A percentile compares a stretch with the other conserved stretches of the same genome.
These are phyloP conservation scores for Hippophae gyantsensis DNA, from an alignment of 306 rosid species.

Conservation along the genomic window DNA sequence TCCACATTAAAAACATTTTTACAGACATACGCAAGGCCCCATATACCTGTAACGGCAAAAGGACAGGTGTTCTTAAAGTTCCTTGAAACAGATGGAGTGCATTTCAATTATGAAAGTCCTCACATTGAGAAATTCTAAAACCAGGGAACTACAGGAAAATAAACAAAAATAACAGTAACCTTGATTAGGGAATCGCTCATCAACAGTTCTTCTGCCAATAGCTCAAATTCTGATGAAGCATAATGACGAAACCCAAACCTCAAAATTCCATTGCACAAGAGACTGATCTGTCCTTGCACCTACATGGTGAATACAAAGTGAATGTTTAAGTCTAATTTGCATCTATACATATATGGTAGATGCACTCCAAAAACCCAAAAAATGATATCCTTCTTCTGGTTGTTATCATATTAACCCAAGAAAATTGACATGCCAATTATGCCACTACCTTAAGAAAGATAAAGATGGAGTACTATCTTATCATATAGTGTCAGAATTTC, in stretches of 20 bases:
- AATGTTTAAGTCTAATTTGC: neutral
- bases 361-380: no score
- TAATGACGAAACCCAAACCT: slow-evolving; percentile 93
- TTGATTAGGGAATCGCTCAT: slow-evolving; percentile 91
- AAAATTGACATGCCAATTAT: no score
- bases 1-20: slow-evolving; percentile 99
- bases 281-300: slow-evolving; percentile 99
- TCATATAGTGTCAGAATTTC: no score
- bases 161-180: slow-evolving; percentile 35
- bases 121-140: neutral
- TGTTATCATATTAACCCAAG: no score
- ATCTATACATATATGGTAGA: no score
- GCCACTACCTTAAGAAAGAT: no score
- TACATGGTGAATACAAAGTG: slow-evolving; percentile 22
- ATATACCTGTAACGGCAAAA: slow-evolving; percentile 48
- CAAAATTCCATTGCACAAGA: slow-evolving; percentile 67
- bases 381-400: no score
- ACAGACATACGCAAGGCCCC: slow-evolving; percentile 98
- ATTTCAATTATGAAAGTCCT: no score
- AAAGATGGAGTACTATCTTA: no score
- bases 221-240: slow-evolving; percentile 90
- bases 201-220: slow-evolving; percentile 87
- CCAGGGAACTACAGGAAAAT: neutral
- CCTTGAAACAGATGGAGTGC: no score
- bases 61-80: neutral